Percentiles rank a stretch among this genome's conserved stretches.
Conservation (phyloP, 495 filamentous ascomycete genomes). For the Gamarada debralockiae region DNA sequence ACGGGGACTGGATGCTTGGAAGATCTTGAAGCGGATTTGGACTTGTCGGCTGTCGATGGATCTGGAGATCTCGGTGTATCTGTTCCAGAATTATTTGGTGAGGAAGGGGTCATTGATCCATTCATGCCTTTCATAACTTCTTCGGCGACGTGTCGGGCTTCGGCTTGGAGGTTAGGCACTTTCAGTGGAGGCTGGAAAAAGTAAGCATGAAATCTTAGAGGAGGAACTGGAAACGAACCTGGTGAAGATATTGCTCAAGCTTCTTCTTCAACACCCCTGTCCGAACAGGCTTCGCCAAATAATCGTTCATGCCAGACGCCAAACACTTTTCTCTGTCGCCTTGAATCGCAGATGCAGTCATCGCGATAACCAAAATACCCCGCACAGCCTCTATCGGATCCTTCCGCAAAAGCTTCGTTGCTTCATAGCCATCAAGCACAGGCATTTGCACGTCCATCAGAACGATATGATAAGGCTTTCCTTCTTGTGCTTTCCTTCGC, state of each 20-base stretch:
- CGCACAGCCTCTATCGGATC: conserved; percentile 71
- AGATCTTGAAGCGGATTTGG: neutral
- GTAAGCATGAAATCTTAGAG: neutral
- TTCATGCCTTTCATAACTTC: conserved; percentile 16
- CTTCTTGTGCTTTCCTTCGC: conserved; percentile 61
- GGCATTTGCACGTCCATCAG: conserved; percentile 98
- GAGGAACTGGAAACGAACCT: conserved; percentile 11
- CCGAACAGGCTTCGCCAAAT: conserved; percentile 86
- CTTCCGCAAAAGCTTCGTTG: conserved; percentile 72
- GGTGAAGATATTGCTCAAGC: conserved; percentile 48
- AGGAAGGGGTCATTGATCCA: neutral
- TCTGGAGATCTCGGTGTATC: neutral
- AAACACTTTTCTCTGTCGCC: conserved; percentile 90
- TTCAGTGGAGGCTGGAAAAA: conserved; percentile 7
- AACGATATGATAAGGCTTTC: conserved; percentile 72
- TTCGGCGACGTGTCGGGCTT: conserved; percentile 12
- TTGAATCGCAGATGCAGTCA: conserved; percentile 90
- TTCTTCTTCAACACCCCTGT: conserved; percentile 69
- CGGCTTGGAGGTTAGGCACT: conserved; percentile 16
- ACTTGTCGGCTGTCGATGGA: neutral
- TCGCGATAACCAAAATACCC: conserved; percentile 80
- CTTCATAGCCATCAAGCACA: conserved; percentile 88
- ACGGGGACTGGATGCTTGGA: neutral
- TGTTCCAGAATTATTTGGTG: conserved; percentile 2
- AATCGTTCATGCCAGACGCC: conserved; percentile 93